Evolutionary conservation across 257 asterid genomes (phyloP).

Genomic region (Leptodermis oblonga): DNA sequence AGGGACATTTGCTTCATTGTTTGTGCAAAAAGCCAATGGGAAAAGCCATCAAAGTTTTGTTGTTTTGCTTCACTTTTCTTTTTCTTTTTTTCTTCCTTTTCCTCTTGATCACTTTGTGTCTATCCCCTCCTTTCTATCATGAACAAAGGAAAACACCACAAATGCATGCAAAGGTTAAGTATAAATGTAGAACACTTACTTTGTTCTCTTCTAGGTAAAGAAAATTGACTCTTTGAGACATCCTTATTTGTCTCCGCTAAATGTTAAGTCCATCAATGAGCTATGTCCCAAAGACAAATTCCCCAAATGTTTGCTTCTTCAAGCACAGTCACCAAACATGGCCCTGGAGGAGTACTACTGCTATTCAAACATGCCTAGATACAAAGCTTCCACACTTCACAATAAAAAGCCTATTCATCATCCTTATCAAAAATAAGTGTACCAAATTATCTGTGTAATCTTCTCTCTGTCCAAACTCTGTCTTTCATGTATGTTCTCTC

Average conservation of each 20-base stretch:
- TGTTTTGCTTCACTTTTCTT: background rate
- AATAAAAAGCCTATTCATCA: background rate
- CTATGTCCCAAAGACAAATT: slow-evolving; percentile 23
- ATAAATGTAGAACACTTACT: slow-evolving; percentile 5
- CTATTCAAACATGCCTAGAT: background rate
- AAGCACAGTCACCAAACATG: slow-evolving; percentile 4
- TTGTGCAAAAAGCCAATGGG: slow-evolving; percentile 11
- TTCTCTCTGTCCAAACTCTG: no score
- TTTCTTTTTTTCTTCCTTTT: background rate
- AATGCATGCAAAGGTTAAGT: slow-evolving; percentile 6
- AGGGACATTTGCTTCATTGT: slow-evolving; percentile 2
- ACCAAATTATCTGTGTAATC: background rate
- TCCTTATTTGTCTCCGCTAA: slow-evolving; percentile 51
- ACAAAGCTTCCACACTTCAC: slow-evolving; percentile 1
- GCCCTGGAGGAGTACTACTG: background rate
- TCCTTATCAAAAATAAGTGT: background rate
- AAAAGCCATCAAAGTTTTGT: slow-evolving; percentile 25
- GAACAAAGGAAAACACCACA: slow-evolving; percentile 33
- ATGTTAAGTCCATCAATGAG: slow-evolving; percentile 25
- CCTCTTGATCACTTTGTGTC: slow-evolving; percentile 15
- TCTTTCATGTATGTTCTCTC: no score
- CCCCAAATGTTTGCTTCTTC: slow-evolving; percentile 7
- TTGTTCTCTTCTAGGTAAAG: background rate
- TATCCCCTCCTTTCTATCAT: slow-evolving; percentile 23
- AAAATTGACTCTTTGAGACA: slow-evolving; percentile 26